These are phyloP conservation scores for Santalum album DNA, from an alignment of 164 flowering plant species.

Conservation along the genomic window DNA sequence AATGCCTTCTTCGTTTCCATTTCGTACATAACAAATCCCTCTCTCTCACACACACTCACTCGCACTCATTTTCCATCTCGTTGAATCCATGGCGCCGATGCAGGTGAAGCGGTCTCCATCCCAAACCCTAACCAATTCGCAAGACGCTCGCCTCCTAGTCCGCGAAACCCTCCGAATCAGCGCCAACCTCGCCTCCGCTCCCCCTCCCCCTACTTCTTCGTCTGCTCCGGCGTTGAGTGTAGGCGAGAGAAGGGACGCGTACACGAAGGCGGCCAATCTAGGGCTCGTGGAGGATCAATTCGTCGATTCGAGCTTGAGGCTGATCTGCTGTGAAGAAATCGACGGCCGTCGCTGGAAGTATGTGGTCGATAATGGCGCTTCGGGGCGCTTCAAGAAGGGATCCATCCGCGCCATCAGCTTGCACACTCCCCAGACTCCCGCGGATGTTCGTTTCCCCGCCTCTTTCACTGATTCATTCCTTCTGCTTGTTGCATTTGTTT, in stretches of 20 bases:
- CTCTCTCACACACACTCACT: neutral
- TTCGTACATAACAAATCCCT: too few species aligned
- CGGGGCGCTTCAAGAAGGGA: slow-evolving; percentile 29
- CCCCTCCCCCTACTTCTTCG: slow-evolving; percentile 17
- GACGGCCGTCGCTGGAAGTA: slow-evolving; percentile 79
- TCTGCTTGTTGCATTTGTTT: neutral
- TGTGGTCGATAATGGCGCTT: slow-evolving; percentile 37
- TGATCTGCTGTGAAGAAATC: slow-evolving; percentile 76
- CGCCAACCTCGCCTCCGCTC: slow-evolving; percentile 67
- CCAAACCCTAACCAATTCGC: slow-evolving; percentile 24
- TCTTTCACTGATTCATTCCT: neutral
- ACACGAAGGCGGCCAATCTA: slow-evolving; percentile 8
- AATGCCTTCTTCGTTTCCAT: neutral
- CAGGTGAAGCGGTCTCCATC: slow-evolving; percentile 30
- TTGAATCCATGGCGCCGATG: slow-evolving; percentile 32
- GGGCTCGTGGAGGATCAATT: slow-evolving; percentile 38
- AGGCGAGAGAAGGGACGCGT: neutral
- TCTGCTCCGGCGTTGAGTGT: neutral
- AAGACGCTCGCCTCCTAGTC: slow-evolving; percentile 61
- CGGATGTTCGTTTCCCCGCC: slow-evolving; percentile 37
- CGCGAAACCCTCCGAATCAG: slow-evolving; percentile 83
- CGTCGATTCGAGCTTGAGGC: slow-evolving; percentile 50
- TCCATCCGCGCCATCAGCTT: slow-evolving; percentile 64
- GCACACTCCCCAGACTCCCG: slow-evolving; percentile 62
- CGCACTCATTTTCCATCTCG: too few species aligned